Base-by-base conservation (phyloP, 2,329 filamentous ascomycete species). In the Penicillium fuscoglaucum region DNA sequence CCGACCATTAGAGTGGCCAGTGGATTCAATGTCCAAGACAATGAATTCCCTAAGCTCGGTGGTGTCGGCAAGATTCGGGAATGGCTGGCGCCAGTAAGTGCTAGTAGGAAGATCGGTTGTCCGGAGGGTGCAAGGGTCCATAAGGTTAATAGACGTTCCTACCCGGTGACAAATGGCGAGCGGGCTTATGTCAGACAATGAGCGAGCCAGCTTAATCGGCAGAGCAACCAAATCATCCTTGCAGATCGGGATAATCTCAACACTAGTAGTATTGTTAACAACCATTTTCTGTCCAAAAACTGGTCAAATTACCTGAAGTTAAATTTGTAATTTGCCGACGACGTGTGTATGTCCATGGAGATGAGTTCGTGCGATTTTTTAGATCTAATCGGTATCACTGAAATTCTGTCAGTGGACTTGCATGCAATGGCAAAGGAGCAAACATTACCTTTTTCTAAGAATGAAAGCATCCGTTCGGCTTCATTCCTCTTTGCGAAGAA, bases 181-280 rank as follows among this genome's bases (percentile, higher is more conserved):
- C 3, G 95, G 95, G 1, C 87, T 84, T 68, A 98, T 96, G 75
- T 96, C 97, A 62, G 95, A 93, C 52, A 90, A 81, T 56, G 88
- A 86, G 74, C 92, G 95, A 15, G 95, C 95, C 59, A 98, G 81
- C 66, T 91, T 92, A 62, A 96, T 87, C 0, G 95, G 95, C 37
- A 99, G 80, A 1, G 91, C 93, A n/a, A 99, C 91, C 29, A 99
- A 81, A 72, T 99, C 95, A 68, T 99, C 95, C 76, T 97, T 96
- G 82, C 95, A 98, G 50, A 99, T 92, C 1, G 95, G 95, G 28
- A 98, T 88, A 49, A 99, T 29, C 5, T 26, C 26, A 5, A 26
- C 24, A 26, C 24, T 26, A 26, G 24, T 26, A 26, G 24, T 26
- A 26, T 4, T 26, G 24, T 26, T 26, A 26, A 5, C 24, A 26